Evolutionary conservation across 495 filamentous ascomycete species (phyloP).

Genomic region (Aspergillus affinis): DNA sequence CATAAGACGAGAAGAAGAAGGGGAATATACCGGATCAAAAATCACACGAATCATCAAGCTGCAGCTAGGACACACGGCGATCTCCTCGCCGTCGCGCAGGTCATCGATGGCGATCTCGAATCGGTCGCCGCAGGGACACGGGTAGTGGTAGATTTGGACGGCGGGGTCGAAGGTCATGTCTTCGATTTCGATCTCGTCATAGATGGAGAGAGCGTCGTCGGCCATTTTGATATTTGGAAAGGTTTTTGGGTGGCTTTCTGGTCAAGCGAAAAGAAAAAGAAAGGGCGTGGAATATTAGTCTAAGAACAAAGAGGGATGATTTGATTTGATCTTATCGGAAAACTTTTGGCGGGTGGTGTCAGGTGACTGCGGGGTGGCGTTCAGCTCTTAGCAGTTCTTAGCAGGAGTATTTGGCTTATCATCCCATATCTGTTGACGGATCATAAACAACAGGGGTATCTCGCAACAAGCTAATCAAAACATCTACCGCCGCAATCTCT

Average conservation of each 20-base stretch:
- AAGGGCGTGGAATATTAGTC: no score
- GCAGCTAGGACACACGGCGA: slow-evolving; percentile 94
- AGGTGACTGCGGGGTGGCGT: slow-evolving; percentile 27
- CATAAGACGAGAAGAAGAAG: not conserved
- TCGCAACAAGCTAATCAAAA: not conserved
- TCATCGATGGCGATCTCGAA: slow-evolving; percentile 91
- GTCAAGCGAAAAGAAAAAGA: no score
- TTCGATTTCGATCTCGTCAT: slow-evolving; percentile 99
- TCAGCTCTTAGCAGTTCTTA: not conserved
- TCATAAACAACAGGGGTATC: slow-evolving; percentile 3
- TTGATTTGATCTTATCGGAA: slow-evolving; percentile 21
- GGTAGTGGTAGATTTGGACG: slow-evolving; percentile 88
- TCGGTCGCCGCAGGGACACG: slow-evolving; percentile 94
- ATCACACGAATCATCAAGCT: slow-evolving; percentile 95
- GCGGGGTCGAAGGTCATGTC: slow-evolving; percentile 91
- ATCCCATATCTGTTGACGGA: not conserved
- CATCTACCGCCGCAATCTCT: slow-evolving; percentile 41
- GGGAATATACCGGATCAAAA: slow-evolving; percentile 71
- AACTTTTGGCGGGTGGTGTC: slow-evolving; percentile 32
- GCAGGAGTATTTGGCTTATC: no score
- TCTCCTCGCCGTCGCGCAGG: slow-evolving; percentile 82
- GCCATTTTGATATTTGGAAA: no score
- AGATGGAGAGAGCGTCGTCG: slow-evolving; percentile 70
- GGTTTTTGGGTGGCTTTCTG: no score
- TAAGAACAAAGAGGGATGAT: slow-evolving; percentile 3